Base-by-base conservation (phyloP, 495 filamentous ascomycete species). In the Penicillium odoratum region DNA sequence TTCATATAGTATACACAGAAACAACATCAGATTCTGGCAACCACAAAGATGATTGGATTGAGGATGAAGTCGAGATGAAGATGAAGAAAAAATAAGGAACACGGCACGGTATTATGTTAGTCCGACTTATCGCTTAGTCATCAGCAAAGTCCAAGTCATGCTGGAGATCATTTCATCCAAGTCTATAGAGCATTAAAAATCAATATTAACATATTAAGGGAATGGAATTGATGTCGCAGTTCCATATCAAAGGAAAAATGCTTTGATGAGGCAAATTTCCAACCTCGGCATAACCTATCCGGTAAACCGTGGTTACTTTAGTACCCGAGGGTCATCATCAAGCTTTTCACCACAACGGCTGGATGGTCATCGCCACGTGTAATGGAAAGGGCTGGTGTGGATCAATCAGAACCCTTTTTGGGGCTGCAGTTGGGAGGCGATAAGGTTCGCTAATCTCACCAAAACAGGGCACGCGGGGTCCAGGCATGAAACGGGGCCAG, bases 11-110 rank as follows among this genome's bases (percentile, higher is more conserved):
- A 13, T 16, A 34, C 13, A 33, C 48, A 34, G 48, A 50, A 50
- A 7, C 48, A 50, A 34, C 48, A 50, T 50, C 30, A 34, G 30
- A 50, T 50, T 50, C 48, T 50, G 48, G 48, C 48, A 30, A 47
- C 28, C n/a, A 34, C n/a, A 21, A 21, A 21, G 21, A 21, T 21
- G 21, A 21, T 21, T 49, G 28, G 13, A 11, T 7, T 9, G 3
- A 31, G 11, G 46, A 48, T 6, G 26, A 29, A n/a, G 9, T 45
- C 28, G 48, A 5, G 29, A 30, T 34, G 48, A 50, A 50, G 18
- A 18, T 50, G 21, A 47, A 15, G 25, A 47, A 47, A 46, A 40
- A 40, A 40, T 40, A 40, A 40, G 38, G 38, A 16, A 16, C 38
- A 16, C 38, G 38, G 7, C 15, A n/a, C 38, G 38, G 38, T 4